Conservation (phyloP, 352 stramenopile species). For the Globisporangium takayamanum region DNA sequence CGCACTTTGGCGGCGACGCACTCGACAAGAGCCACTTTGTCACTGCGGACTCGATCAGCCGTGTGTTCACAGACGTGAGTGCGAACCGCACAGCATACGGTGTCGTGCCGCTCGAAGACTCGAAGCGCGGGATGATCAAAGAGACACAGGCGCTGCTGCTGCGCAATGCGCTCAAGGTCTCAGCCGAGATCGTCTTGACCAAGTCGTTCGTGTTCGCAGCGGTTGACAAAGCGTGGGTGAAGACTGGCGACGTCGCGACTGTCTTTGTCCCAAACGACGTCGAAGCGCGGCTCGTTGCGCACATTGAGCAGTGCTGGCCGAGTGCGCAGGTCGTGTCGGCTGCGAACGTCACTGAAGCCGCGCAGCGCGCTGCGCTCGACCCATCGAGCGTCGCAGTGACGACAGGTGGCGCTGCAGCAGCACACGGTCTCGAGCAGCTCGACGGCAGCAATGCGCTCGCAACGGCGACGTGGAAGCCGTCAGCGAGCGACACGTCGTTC, state of each 20-base stretch:
- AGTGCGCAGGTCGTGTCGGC: slow-evolving; percentile 61
- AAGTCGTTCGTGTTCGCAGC: slow-evolving; percentile 69
- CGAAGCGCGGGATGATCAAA: slow-evolving; percentile 80
- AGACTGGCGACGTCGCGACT: slow-evolving; percentile 40
- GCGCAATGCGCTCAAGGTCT: slow-evolving; percentile 67
- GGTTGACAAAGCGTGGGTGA: slow-evolving; percentile 35
- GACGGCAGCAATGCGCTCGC: slow-evolving; percentile 45
- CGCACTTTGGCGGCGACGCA: slow-evolving; percentile 51
- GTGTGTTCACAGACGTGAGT: slow-evolving; percentile 77
- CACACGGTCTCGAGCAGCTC: slow-evolving; percentile 35
- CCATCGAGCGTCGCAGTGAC: slow-evolving; percentile 46
- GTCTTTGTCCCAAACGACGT: slow-evolving; percentile 58
- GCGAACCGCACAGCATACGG: slow-evolving; percentile 77
- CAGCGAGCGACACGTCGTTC: slow-evolving; percentile 31
- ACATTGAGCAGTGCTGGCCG: slow-evolving; percentile 71
- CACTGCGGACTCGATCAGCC: slow-evolving; percentile 48
- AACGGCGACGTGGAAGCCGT: slow-evolving; percentile 34
- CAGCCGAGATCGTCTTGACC: slow-evolving; percentile 62
- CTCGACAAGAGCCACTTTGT: slow-evolving; percentile 49
- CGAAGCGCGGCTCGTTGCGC: slow-evolving; percentile 41
- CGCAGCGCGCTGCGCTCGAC: slow-evolving; percentile 33
- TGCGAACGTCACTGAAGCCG: slow-evolving; percentile 54
- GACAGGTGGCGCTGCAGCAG: slow-evolving; percentile 33
- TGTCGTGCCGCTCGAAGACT: slow-evolving; percentile 85
- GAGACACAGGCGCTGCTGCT: slow-evolving; percentile 76